Conservation (phyloP, 2,329 filamentous ascomycete species). For the Trichoderma polysporum region DNA sequence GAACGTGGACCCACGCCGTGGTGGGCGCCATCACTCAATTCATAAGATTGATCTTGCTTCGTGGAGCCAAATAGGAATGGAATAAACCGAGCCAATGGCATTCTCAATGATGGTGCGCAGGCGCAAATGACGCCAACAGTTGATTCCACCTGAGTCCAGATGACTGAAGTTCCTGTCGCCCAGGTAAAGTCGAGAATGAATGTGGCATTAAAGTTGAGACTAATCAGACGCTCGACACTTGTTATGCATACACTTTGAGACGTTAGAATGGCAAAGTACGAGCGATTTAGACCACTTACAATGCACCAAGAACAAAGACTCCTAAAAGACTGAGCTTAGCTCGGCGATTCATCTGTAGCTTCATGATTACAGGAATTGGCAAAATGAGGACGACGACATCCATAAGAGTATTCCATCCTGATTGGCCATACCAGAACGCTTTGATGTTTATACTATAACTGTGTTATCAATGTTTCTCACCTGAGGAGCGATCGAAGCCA, state of each 20-base stretch:
- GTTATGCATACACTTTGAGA: conserved; percentile 10
- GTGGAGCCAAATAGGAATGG: conserved; percentile 4
- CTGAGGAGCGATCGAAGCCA: not conserved
- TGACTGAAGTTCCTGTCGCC: conserved; percentile 6
- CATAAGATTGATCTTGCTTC: not conserved
- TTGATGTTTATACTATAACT: conserved; percentile 2
- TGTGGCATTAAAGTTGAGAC: conserved; percentile 11
- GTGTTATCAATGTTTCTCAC: not conserved
- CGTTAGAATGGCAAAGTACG: not conserved
- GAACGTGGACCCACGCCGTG: not conserved
- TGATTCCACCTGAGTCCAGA: conserved; percentile 15
- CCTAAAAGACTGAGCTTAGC: conserved; percentile 6
- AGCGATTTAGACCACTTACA: not conserved
- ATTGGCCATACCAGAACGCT: conserved; percentile 13
- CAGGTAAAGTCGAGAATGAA: conserved; percentile 10
- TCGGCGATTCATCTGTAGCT: conserved; percentile 10
- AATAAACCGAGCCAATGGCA: conserved; percentile 3
- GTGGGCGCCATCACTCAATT: not conserved
- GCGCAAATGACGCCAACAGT: conserved; percentile 15
- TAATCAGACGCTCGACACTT: conserved; percentile 7
- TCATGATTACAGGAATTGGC: conserved; percentile 3
- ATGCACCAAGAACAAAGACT: conserved; percentile 7
- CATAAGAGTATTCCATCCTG: conserved; percentile 13
- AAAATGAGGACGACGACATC: conserved; percentile 7
- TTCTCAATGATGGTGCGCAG: conserved; percentile 3